Evolutionary conservation across 2,329 filamentous ascomycete species (phyloP).

Genomic region (Sarocladium oryzae): DNA sequence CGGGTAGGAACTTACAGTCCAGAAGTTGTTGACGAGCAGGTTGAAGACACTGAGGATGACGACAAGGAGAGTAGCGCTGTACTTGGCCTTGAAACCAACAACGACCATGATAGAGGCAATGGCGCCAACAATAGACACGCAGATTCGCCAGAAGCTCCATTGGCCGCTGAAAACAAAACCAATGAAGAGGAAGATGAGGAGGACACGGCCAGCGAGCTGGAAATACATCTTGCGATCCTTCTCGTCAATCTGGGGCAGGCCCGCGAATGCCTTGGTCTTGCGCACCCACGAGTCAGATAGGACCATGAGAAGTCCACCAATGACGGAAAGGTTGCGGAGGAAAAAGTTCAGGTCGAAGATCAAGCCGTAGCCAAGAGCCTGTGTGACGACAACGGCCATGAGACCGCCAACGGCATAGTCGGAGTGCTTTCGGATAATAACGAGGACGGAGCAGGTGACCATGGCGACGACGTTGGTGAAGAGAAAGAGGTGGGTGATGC

Average conservation of each 20-base stretch:
- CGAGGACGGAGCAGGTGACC: conserved; percentile 71
- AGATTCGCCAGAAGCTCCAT: conserved; percentile 82
- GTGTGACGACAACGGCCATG: conserved; percentile 82
- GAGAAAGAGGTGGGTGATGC: conserved; percentile 89
- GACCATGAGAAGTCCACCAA: conserved; percentile 96
- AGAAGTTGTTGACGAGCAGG: conserved; percentile 98
- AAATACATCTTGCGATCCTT: conserved; percentile 99
- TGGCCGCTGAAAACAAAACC: conserved; percentile 94
- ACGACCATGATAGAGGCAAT: conserved; percentile 97
- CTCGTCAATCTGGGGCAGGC: conserved; percentile 88
- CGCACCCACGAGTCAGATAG: conserved; percentile 96
- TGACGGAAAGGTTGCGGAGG: conserved; percentile 95
- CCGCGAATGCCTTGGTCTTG: conserved; percentile 94
- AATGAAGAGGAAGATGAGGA: conserved; percentile 95
- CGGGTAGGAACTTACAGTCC: conserved; percentile 85
- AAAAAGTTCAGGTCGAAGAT: conserved; percentile 99
- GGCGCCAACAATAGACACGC: conserved; percentile 78
- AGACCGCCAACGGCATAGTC: conserved; percentile 89
- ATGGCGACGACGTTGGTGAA: conserved; percentile 86
- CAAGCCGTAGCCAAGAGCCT: conserved; percentile 92
- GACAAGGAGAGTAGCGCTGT: conserved; percentile 90
- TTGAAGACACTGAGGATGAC: conserved; percentile 96
- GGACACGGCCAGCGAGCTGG: conserved; percentile 89
- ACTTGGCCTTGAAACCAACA: conserved; percentile 99
- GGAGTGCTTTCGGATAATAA: conserved; percentile 88